Conservation (phyloP, 2,329 filamentous ascomycete genomes). For the Gnomoniopsis smithogilvyi region DNA sequence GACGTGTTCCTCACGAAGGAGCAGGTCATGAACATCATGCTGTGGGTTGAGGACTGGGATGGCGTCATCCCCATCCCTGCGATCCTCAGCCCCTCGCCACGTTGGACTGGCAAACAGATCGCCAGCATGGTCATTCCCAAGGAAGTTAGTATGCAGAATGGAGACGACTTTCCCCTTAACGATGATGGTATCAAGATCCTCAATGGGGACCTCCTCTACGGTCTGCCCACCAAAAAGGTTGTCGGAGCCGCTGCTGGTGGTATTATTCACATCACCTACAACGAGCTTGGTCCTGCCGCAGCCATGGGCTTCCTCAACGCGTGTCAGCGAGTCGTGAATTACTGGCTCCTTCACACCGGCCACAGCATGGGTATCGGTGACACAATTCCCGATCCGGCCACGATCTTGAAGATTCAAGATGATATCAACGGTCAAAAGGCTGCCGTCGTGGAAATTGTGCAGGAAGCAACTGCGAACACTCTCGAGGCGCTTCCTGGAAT, state of each 20-base stretch:
- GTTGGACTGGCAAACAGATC: constrained; percentile 98
- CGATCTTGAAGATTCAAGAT: constrained; percentile 79
- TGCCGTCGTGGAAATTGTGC: constrained; percentile 73
- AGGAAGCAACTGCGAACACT: constrained; percentile 76
- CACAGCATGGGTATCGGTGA: constrained; percentile 99
- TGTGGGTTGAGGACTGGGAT: constrained; percentile 98
- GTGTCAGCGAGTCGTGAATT: constrained; percentile 89
- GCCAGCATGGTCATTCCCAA: constrained; percentile 88
- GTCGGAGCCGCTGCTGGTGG: constrained; percentile 87
- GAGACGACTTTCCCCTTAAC: constrained; percentile 62
- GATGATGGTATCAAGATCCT: constrained; percentile 82
- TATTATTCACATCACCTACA: constrained; percentile 94
- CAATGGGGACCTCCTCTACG: constrained; percentile 85
- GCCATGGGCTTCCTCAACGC: constrained; percentile 96
- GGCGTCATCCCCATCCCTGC: constrained; percentile 88
- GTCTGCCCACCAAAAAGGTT: constrained; percentile 88
- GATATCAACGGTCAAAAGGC: constrained; percentile 80
- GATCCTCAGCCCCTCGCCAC: constrained; percentile 87
- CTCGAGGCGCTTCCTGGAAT: constrained; percentile 95
- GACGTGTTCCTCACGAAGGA: constrained; percentile 90
- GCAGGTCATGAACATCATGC: constrained; percentile 91
- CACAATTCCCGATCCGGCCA: constrained; percentile 85
- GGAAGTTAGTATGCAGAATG: constrained; percentile 72
- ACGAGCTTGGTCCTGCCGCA: constrained; percentile 81
- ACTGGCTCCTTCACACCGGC: constrained; percentile 94